Percentiles rank a stretch among this genome's conserved stretches.
phyloP scores from a whole-genome alignment of 352 stramenopile species.

The Pythium brachiatum region DNA sequence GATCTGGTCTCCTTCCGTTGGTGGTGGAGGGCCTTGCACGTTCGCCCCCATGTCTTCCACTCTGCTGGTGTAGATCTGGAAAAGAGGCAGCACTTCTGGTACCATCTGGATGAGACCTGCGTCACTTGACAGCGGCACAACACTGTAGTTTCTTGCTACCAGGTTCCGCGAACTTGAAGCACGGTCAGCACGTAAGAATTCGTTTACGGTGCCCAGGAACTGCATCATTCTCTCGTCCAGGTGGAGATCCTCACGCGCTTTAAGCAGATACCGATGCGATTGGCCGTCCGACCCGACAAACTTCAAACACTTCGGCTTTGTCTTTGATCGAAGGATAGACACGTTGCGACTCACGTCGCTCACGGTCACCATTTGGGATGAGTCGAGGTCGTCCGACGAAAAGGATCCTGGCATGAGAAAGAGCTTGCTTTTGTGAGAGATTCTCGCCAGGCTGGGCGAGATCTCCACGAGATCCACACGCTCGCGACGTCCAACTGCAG shows the following conservation, averaged over 20 bases:
- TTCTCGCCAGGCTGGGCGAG: slow-evolving; percentile 54
- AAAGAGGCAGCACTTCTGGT: slow-evolving; percentile 73
- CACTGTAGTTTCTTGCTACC: slow-evolving; percentile 62
- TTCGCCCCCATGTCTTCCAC: slow-evolving; percentile 26
- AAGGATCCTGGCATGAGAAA: slow-evolving; percentile 60
- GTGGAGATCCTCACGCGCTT: slow-evolving; percentile 85
- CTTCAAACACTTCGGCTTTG: slow-evolving; percentile 81
- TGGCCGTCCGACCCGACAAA: slow-evolving; percentile 76
- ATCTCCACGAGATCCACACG: slow-evolving; percentile 67
- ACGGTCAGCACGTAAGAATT: slow-evolving; percentile 54
- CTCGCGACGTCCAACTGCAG: slow-evolving; percentile 40
- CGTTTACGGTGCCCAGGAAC: slow-evolving; percentile 73
- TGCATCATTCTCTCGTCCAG: slow-evolving; percentile 92
- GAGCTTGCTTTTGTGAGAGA: slow-evolving; percentile 33
- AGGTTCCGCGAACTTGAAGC: slow-evolving; percentile 42
- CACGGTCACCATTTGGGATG: slow-evolving; percentile 16
- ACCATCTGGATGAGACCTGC: slow-evolving; percentile 88
- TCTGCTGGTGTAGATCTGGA: slow-evolving; percentile 72
- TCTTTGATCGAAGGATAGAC: slow-evolving; percentile 75
- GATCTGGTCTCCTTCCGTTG: slow-evolving; percentile 7
- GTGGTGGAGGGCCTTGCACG: not conserved
- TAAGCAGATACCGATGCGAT: slow-evolving; percentile 79
- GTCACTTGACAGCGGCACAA: slow-evolving; percentile 76
- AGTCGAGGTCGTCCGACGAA: slow-evolving; percentile 5
- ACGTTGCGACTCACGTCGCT: slow-evolving; percentile 29